phyloP scores from a whole-genome alignment of 2,329 filamentous ascomycete species.

The Thelonectria olida region DNA sequence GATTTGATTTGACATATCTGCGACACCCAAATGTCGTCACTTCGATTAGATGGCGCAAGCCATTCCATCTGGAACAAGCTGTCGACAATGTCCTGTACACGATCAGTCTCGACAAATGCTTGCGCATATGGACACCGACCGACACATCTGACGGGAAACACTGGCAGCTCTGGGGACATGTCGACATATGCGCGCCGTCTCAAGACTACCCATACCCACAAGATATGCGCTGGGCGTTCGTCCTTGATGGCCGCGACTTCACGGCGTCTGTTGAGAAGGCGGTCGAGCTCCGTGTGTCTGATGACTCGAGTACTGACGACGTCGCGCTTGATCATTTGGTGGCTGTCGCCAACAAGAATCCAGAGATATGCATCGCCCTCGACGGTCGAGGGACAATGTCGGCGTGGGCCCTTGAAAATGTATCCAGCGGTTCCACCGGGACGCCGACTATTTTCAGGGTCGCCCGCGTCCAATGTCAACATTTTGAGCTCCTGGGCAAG shows the following conservation, averaged over 20 bases:
- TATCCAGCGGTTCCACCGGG: slow-evolving; percentile 74
- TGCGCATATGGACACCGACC: slow-evolving; percentile 85
- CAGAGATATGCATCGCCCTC: slow-evolving; percentile 87
- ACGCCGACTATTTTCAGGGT: slow-evolving; percentile 84
- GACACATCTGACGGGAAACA: slow-evolving; percentile 77
- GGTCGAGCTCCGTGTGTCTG: slow-evolving; percentile 66
- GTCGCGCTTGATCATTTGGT: slow-evolving; percentile 85
- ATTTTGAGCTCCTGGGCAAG: slow-evolving; percentile 57
- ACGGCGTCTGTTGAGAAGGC: slow-evolving; percentile 79
- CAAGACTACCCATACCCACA: slow-evolving; percentile 48
- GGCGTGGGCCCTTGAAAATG: slow-evolving; percentile 90
- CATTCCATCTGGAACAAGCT: slow-evolving; percentile 78
- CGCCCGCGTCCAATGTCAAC: slow-evolving; percentile 73
- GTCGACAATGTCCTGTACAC: slow-evolving; percentile 92
- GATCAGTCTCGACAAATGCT: slow-evolving; percentile 79
- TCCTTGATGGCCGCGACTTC: slow-evolving; percentile 85
- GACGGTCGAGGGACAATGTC: slow-evolving; percentile 89
- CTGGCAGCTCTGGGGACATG: slow-evolving; percentile 80
- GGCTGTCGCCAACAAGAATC: slow-evolving; percentile 83
- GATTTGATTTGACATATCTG: slow-evolving; percentile 92
- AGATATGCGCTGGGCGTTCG: slow-evolving; percentile 64
- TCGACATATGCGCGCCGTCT: slow-evolving; percentile 80
- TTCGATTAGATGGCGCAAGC: slow-evolving; percentile 84
- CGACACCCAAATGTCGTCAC: slow-evolving; percentile 86
- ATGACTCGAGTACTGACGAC: slow-evolving; percentile 68